These are phyloP conservation scores for Rubia balearica DNA, from an alignment of 305 asterid genomes.

Conservation along the genomic window DNA sequence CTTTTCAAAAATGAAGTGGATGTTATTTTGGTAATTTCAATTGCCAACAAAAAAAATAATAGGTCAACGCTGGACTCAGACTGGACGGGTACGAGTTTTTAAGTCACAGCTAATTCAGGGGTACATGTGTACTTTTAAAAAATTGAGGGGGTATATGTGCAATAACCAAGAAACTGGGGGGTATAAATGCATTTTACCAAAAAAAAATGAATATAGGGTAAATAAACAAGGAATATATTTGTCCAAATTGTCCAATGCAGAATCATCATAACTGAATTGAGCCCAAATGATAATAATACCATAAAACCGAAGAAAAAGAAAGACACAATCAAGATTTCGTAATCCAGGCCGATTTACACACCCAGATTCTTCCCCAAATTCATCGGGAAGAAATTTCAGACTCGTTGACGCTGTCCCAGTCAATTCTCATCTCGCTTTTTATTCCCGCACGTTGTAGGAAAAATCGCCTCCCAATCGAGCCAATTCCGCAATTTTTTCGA, in stretches of 20 bases:
- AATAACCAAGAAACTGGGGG: too few species aligned
- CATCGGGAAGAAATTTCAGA: not conserved
- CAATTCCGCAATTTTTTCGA: not conserved
- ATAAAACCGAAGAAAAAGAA: not conserved
- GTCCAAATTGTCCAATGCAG: not conserved
- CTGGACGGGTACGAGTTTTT: too few species aligned
- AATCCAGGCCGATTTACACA: not conserved
- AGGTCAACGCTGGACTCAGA: too few species aligned
- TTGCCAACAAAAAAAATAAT: too few species aligned
- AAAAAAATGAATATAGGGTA: too few species aligned
- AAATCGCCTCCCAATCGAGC: not conserved
- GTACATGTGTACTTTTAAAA: too few species aligned
- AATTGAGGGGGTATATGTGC: too few species aligned
- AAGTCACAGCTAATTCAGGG: too few species aligned
- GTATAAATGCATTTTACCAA: too few species aligned
- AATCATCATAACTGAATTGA: not conserved
- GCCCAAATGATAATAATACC: not conserved
- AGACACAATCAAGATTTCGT: slow-evolving; percentile 4
- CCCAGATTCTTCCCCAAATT: slow-evolving; percentile 9
- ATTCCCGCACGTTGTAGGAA: not conserved
- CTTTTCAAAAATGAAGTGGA: too few species aligned
- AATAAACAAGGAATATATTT: not conserved
- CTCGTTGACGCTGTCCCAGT: slow-evolving; percentile 8
- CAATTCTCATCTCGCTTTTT: not conserved
- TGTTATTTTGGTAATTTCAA: too few species aligned